Percentiles rank a stretch among this genome's conserved stretches.
Evolutionary conservation across 2,329 filamentous ascomycete genomes (phyloP).

Genomic region (Cryoendolithus antarcticus): DNA sequence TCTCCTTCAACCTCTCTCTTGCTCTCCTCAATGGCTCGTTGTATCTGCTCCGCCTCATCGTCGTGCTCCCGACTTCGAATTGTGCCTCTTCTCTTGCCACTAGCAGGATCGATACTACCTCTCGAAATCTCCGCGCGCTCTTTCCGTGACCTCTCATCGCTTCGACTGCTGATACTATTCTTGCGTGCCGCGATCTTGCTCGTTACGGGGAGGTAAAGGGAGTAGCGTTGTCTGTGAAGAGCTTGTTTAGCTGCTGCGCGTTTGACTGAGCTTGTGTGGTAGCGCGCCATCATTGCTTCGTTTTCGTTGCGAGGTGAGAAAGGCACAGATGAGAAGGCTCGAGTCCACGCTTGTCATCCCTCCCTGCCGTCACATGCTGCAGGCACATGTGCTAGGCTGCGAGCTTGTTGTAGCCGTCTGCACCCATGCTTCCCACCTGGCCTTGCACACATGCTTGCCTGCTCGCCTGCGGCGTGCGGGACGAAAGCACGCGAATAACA

Average conservation of each 20-base stretch:
- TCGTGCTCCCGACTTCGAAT: constrained; percentile 97
- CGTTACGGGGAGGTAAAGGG: constrained; percentile 49
- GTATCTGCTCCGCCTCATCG: constrained; percentile 82
- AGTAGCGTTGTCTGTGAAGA: constrained; percentile 44
- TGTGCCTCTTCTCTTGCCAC: constrained; percentile 77
- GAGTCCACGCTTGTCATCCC: too few species aligned
- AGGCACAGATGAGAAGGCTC: too few species aligned
- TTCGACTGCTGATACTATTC: constrained; percentile 49
- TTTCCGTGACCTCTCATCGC: constrained; percentile 44
- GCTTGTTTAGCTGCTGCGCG: constrained; percentile 18
- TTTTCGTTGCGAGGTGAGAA: too few species aligned
- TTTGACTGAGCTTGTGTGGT: constrained; percentile 11
- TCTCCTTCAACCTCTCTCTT: constrained; percentile 56
- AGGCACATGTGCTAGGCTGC: too few species aligned
- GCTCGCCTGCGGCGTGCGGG: too few species aligned
- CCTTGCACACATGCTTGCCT: too few species aligned
- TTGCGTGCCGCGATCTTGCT: constrained; percentile 43
- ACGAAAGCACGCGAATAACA: too few species aligned
- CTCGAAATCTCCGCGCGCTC: constrained; percentile 42
- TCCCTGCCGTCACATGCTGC: too few species aligned
- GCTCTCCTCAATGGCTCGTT: constrained; percentile 87
- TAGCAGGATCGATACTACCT: constrained; percentile 41
- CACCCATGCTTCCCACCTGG: too few species aligned
- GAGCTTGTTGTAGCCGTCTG: too few species aligned
- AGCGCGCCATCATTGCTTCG: constrained; percentile 13